Conservation (phyloP, 2,329 filamentous ascomycete species). For the Alternaria arborescens region DNA sequence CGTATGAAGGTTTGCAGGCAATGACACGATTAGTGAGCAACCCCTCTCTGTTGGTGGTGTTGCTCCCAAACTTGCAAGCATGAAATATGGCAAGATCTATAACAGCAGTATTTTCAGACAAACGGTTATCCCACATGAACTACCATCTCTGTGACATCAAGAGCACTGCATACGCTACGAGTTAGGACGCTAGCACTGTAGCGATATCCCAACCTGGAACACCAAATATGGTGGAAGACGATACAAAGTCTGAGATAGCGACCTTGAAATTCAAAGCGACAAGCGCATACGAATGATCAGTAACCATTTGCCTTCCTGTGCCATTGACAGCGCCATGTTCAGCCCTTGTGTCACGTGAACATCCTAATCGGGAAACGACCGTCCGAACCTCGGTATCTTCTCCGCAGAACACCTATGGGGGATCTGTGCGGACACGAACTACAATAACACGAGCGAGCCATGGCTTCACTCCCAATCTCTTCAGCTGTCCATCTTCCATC, state of each 20-base stretch:
- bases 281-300: background rate
- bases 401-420: slow-evolving; percentile 26
- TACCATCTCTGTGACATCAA: background rate
- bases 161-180: background rate
- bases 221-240: background rate
- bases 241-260: background rate
- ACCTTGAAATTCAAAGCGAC: background rate
- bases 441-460: slow-evolving; percentile 2
- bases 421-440: slow-evolving; percentile 27
- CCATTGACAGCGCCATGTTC: background rate
- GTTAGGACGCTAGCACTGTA: background rate
- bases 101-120: background rate
- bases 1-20: background rate
- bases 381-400: slow-evolving; percentile 34
- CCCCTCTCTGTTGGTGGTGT: background rate
- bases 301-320: background rate
- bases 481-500: background rate
- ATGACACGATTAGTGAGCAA: background rate
- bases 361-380: slow-evolving; percentile 25
- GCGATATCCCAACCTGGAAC: background rate
- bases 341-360: background rate
- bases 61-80: background rate
- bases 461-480: background rate
- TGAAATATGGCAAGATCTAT: background rate
- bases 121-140: background rate